Evolutionary conservation across 2,329 filamentous ascomycete species (phyloP), one percentile per base, ranked within the genome.

Genomic region (Colletotrichum acutatum): DNA sequence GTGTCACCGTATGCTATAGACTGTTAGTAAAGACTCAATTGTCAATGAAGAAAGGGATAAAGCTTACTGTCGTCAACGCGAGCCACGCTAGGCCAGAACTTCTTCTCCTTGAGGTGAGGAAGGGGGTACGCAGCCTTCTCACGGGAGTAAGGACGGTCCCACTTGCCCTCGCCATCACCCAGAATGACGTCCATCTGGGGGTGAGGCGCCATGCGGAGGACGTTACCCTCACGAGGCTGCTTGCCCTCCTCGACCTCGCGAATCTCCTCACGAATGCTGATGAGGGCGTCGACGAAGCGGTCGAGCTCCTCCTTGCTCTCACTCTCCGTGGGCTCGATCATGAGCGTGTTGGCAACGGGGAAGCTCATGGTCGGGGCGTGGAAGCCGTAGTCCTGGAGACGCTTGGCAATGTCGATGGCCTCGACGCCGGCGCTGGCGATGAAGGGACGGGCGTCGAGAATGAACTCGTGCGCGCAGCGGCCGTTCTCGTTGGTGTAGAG

Each of bases 321-420:
- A 16, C 93, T 95, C 85, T 98, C 96, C 0, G 96, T 98, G 2
- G 96, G 96, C 86, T 98, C 96, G 76, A 98, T 97, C 96, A 98
- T 98, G 57, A 98, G 90, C 0, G 96, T 98, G 84, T 97, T 97
- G 65, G 94, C 90, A 2, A 98, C 95, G 1, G 96, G 96, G 94
- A 94, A 98, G 81, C 92, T 95, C 96, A 98, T 98, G 66, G 96
- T 98, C 0, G 96, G 96, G 1, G 95, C 94, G 83, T 98, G 96
- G 90, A 98, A 98, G 54, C 96, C 96, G 81, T 97, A 98, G 81
- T 98, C 96, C 84, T 98, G 95, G 24, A 98, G 90, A 75, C 96
- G 94, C 88, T 98, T 98, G 79, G 96, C 96, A 76, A 98, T 93
- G 80, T 98, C 96, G 77, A 98, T 97, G 34, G 93, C 96, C 84